Base-by-base conservation (phyloP, 371 early-diverging fungal genomes). In the Coemansia sp. region DNA sequence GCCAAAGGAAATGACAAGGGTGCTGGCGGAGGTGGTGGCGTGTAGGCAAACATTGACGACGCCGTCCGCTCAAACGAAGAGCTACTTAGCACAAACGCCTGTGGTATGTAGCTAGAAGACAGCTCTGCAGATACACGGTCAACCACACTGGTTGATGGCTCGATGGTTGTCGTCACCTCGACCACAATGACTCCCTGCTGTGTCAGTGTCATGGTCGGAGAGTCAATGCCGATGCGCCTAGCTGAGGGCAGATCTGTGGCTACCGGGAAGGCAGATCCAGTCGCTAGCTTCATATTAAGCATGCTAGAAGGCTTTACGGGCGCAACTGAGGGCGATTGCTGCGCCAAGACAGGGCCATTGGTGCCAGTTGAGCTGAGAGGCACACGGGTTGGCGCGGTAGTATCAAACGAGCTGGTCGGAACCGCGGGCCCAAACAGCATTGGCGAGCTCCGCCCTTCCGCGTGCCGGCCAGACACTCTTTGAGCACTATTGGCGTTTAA, bases 181-280 rank as follows among this genome's bases (percentile, higher is more conserved):
- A 57, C 43, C 4, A 57, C 26, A 16, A 57, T 47, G 36, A 57
- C 35, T 1, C 57, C 57, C 16, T 16, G n/a, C 20, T 57, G 47
- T 3, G 57, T 57, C 14, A 59, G 33, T 12, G 26, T 30, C n/a
- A 16, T 33, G 35, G 61, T 60, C 31, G 26, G 40, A 40, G n/a
- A 16, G 20, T 47, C 20, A 20, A 5, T 20, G 8, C 14, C 26
- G 20, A 16, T 47, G 47, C 47, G n/a, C 5, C 9, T 20, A n/a
- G 14, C 20, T 9, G 47, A 47, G 47, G 9, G 47, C 26, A 47
- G 5, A 47, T 47, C 8, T n/a, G 47, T 20, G 9, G 16, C 20
- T 8, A 47, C 47, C 9, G n/a, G 16, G 16, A 43, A 12, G 16
- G n/a, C 43, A 43, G 43, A 12, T 43, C 43, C 43, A n/a, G 43